phyloP scores from a whole-genome alignment of 1,284 basidiomycete genomes.

The Erythrobasidium hasegawianum region DNA sequence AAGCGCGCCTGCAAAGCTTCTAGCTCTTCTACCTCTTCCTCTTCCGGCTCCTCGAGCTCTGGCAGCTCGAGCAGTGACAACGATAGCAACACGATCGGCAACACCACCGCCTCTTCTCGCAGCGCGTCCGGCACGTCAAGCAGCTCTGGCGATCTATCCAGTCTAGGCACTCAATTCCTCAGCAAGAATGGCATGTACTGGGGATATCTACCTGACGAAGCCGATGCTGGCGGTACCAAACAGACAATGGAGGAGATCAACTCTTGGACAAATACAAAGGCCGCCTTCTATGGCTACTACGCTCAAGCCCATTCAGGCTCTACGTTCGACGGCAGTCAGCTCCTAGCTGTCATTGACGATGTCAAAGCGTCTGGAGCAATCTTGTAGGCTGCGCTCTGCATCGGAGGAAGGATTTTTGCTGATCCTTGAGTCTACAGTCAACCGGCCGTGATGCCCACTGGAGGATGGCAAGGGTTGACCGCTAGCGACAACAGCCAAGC shows the following conservation, averaged over 20 bases:
- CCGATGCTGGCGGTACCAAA: conserved; percentile 44
- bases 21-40: neutral
- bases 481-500: conserved; percentile 45
- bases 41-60: conserved; percentile 4
- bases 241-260: conserved; percentile 46
- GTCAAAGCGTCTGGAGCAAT: conserved; percentile 48
- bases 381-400: no score
- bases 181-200: conserved; percentile 43
- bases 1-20: conserved; percentile 22
- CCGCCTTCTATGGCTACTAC: conserved; percentile 44
- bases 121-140: conserved; percentile 10
- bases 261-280: conserved; percentile 39
- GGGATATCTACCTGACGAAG: conserved; percentile 45
- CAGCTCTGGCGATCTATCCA: neutral
- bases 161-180: conserved; percentile 26
- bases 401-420: no score
- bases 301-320: conserved; percentile 48
- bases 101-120: neutral
- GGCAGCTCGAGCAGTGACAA: no score
- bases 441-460: conserved; percentile 45
- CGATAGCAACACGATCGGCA: neutral
- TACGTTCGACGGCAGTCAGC: conserved; percentile 47
- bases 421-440: conserved; percentile 35
- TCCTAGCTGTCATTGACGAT: conserved; percentile 46
- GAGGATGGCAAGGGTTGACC: conserved; percentile 43